phyloP scores from a whole-genome alignment of 495 filamentous ascomycete genomes.

The Hypoxylon perforatum region DNA sequence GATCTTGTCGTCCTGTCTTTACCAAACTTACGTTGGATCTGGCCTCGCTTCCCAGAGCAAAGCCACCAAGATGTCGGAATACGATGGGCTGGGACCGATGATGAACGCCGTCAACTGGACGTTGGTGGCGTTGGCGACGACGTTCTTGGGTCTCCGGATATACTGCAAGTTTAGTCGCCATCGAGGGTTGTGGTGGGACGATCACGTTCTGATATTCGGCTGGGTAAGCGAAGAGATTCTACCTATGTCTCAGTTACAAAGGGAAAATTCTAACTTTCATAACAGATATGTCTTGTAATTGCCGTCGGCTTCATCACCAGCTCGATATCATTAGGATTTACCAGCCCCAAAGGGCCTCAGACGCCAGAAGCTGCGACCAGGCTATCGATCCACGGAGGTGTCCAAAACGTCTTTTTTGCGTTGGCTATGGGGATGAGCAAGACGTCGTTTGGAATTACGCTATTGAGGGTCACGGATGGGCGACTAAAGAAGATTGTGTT shows the following conservation, averaged over 20 bases:
- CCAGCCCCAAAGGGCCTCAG: slow-evolving; percentile 24
- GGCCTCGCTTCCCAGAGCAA: slow-evolving; percentile 1
- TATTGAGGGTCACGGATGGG: slow-evolving; percentile 48
- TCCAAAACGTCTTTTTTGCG: slow-evolving; percentile 40
- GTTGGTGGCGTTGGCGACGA: slow-evolving; percentile 40
- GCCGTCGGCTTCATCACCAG: slow-evolving; percentile 35
- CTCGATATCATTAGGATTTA: slow-evolving; percentile 34
- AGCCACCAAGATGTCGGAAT: slow-evolving; percentile 14
- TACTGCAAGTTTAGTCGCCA: slow-evolving; percentile 46
- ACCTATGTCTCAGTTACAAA: background rate
- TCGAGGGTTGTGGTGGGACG: slow-evolving; percentile 49
- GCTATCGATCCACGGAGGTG: slow-evolving; percentile 39
- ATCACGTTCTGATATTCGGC: slow-evolving; percentile 51
- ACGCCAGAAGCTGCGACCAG: slow-evolving; percentile 10
- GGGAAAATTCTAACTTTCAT: slow-evolving; percentile 7
- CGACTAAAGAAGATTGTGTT: slow-evolving; percentile 45
- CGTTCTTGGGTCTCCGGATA: slow-evolving; percentile 46
- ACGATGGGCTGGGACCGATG: slow-evolving; percentile 43
- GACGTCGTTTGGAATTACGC: slow-evolving; percentile 50
- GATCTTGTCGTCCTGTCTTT: slow-evolving; percentile 15
- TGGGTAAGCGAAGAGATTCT: slow-evolving; percentile 44
- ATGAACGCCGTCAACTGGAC: slow-evolving; percentile 55
- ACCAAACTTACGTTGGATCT: slow-evolving; percentile 11
- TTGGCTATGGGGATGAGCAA: slow-evolving; percentile 44
- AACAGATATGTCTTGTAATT: slow-evolving; percentile 25